Evolutionary conservation across 2,329 filamentous ascomycete species (phyloP).

Genomic region (Fusarium dimerum): DNA sequence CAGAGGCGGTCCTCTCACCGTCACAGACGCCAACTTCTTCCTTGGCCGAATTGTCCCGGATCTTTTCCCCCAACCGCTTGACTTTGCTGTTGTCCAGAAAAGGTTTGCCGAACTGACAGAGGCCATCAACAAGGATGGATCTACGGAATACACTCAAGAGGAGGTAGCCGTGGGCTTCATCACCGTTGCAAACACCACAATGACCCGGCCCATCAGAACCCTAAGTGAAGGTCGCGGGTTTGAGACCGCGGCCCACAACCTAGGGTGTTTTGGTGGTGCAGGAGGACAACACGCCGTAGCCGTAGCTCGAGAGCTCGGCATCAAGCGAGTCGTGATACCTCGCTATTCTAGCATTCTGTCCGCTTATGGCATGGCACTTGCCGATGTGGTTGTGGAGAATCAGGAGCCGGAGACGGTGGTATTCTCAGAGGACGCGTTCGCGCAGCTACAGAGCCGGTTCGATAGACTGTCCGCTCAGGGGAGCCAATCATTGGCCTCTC

Average conservation of each 20-base stretch:
- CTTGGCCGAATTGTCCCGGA: slow-evolving; percentile 60
- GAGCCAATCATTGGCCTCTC: slow-evolving; percentile 17
- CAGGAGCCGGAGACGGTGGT: slow-evolving; percentile 39
- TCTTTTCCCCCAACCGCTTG: slow-evolving; percentile 59
- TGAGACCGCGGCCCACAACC: slow-evolving; percentile 25
- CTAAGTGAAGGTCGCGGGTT: slow-evolving; percentile 32
- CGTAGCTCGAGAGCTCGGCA: slow-evolving; percentile 44
- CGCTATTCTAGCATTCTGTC: slow-evolving; percentile 48
- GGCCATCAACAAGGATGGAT: slow-evolving; percentile 22
- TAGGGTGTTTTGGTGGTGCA: slow-evolving; percentile 36
- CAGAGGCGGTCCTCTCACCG: slow-evolving; percentile 69
- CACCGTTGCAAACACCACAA: slow-evolving; percentile 72
- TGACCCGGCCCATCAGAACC: slow-evolving; percentile 66
- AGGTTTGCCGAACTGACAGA: slow-evolving; percentile 45
- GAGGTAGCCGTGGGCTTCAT: slow-evolving; percentile 68
- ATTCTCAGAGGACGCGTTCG: slow-evolving; percentile 20
- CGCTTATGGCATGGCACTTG: slow-evolving; percentile 48
- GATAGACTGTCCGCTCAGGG: slow-evolving; percentile 26
- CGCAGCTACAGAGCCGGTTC: slow-evolving; percentile 22
- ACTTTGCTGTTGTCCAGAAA: slow-evolving; percentile 38
- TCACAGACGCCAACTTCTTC: slow-evolving; percentile 72
- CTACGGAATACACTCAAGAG: slow-evolving; percentile 21
- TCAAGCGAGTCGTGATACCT: slow-evolving; percentile 44
- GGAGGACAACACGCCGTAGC: slow-evolving; percentile 47
- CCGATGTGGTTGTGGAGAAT: slow-evolving; percentile 45